These are phyloP conservation scores for Waltergamsia citrina DNA, from an alignment of 2,329 filamentous ascomycete genomes.

Conservation along the genomic window DNA sequence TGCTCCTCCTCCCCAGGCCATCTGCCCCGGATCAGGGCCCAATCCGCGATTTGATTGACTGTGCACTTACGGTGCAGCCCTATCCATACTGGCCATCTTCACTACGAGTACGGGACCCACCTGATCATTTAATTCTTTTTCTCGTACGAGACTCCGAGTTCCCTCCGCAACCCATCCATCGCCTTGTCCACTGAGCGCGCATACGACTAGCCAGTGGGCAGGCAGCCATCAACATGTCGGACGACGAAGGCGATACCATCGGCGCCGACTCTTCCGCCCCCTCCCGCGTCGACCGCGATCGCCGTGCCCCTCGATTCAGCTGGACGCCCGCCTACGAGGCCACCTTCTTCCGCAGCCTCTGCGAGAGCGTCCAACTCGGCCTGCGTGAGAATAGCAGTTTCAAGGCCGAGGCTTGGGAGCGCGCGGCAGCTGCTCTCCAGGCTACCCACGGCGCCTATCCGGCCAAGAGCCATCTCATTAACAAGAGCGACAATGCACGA, in stretches of 20 bases:
- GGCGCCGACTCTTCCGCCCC: constrained; percentile 18
- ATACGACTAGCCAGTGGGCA: too few relatives aligned
- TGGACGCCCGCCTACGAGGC: constrained; percentile 50
- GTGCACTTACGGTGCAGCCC: too few relatives aligned
- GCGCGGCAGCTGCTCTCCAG: constrained; percentile 42
- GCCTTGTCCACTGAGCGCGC: too few relatives aligned
- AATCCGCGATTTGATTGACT: too few relatives aligned
- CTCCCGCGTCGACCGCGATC: constrained; percentile 25
- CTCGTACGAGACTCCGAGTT: too few relatives aligned
- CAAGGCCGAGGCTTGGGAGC: constrained; percentile 52
- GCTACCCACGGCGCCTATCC: constrained; percentile 46
- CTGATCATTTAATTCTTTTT: too few relatives aligned
- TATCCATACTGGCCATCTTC: too few relatives aligned
- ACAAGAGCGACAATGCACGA: constrained; percentile 54
- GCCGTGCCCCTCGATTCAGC: constrained; percentile 44
- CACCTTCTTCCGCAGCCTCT: constrained; percentile 52
- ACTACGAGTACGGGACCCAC: too few relatives aligned
- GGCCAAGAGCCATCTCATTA: constrained; percentile 52
- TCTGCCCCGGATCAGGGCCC: too few relatives aligned
- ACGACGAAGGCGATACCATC: constrained; percentile 26
- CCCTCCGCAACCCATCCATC: too few relatives aligned
- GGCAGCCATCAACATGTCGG: constrained; percentile 29
- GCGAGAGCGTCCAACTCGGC: constrained; percentile 48
- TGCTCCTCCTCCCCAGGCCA: too few relatives aligned
- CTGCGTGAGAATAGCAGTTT: constrained; percentile 50